These are phyloP conservation scores for Kwoniella bestiolae DNA, from an alignment of 768 basidiomycete species.

Conservation along the genomic window DNA sequence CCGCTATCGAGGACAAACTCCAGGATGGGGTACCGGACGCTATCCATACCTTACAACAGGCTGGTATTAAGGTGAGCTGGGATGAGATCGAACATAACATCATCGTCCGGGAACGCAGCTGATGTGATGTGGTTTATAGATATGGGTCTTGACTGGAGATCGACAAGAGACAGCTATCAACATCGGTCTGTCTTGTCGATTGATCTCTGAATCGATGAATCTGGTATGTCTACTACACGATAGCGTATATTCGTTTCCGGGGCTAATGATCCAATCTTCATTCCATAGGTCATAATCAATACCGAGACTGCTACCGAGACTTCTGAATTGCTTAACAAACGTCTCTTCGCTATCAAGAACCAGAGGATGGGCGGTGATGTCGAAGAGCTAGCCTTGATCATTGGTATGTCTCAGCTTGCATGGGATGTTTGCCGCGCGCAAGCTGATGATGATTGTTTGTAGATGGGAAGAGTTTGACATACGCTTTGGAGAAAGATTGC, in stretches of 20 bases:
- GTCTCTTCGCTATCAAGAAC: constrained; percentile 88
- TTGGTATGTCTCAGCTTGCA: constrained; percentile 66
- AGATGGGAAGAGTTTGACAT: constrained; percentile 95
- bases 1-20: constrained; percentile 97
- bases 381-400: constrained; percentile 92
- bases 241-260: not conserved
- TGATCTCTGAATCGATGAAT: constrained; percentile 99
- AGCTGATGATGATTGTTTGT: constrained; percentile 8
- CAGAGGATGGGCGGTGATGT: constrained; percentile 87
- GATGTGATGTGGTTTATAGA: constrained; percentile 60
- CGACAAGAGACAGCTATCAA: constrained; percentile 99
- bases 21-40: constrained; percentile 99
- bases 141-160: constrained; percentile 98
- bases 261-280: not conserved
- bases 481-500: constrained; percentile 89
- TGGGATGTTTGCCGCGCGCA: not conserved
- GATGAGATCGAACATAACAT: too few relatives aligned
- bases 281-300: constrained; percentile 85
- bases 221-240: constrained; percentile 63
- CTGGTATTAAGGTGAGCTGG: constrained; percentile 83
- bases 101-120: too few relatives aligned
- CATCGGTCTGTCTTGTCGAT: constrained; percentile 93
- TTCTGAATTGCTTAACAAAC: constrained; percentile 81
- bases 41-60: constrained; percentile 95
- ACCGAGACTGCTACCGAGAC: constrained; percentile 82